These are phyloP conservation scores for Scolecobasidium constrictum DNA, from an alignment of 2,329 filamentous ascomycete species.

Conservation along the genomic window DNA sequence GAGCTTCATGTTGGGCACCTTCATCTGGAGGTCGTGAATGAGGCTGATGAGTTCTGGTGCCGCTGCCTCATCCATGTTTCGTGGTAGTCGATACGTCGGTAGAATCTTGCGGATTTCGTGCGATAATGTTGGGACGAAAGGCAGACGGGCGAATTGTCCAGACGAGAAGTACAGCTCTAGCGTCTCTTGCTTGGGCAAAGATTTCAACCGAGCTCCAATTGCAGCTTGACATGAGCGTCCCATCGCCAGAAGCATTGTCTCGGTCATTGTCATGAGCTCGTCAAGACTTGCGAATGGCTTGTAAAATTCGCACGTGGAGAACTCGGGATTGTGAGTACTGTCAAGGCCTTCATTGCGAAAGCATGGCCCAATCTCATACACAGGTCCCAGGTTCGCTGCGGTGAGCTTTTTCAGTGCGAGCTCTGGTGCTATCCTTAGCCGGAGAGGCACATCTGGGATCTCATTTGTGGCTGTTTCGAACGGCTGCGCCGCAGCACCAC, in stretches of 20 bases:
- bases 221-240: conserved; percentile 7
- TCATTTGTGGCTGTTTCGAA: conserved; percentile 74
- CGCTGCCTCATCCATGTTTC: conserved; percentile 32
- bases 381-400: conserved; percentile 73
- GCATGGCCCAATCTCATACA: conserved; percentile 86
- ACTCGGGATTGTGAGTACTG: conserved; percentile 90
- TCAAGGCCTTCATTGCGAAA: conserved; percentile 89
- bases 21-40: conserved; percentile 34
- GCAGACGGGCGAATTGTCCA: conserved; percentile 50
- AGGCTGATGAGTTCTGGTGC: conserved; percentile 44
- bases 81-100: conserved; percentile 31
- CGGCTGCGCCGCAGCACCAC: conserved; percentile 79
- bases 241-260: conserved; percentile 47
- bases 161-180: conserved; percentile 17
- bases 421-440: conserved; percentile 84
- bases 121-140: conserved; percentile 60
- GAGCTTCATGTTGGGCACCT: neutral
- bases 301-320: conserved; percentile 97
- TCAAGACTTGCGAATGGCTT: conserved; percentile 69
- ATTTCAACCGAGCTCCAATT: conserved; percentile 26
- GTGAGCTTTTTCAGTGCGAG: conserved; percentile 89
- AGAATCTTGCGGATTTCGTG: neutral
- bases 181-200: conserved; percentile 34
- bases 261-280: conserved; percentile 65
- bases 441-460: conserved; percentile 58